These are phyloP conservation scores for Metschnikowia noctiluminum DNA, from an alignment of 805 yeast genomes.

Conservation along the genomic window DNA sequence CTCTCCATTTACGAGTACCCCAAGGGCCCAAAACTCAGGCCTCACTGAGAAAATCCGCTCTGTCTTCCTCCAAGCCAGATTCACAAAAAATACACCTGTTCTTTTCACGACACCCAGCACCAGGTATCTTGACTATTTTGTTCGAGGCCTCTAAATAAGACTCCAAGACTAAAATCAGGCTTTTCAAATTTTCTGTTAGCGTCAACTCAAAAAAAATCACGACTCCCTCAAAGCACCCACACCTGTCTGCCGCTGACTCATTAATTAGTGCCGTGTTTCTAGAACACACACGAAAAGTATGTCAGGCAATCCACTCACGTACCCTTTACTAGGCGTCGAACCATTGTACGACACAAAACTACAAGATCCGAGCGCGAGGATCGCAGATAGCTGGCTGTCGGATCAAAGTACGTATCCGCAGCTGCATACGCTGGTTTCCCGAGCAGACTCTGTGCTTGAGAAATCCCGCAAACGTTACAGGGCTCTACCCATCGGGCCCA, in stretches of 20 bases:
- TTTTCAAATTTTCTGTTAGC: background rate
- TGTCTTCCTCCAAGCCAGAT: background rate
- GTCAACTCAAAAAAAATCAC: background rate
- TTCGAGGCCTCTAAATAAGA: too few relatives aligned
- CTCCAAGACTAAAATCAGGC: background rate
- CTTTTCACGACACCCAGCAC: background rate
- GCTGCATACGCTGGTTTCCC: constrained; percentile 13
- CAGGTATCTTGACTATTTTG: too few relatives aligned
- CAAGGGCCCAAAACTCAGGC: background rate
- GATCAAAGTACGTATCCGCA: constrained; percentile 22
- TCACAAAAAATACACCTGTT: background rate
- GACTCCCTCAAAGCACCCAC: background rate
- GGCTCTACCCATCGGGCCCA: constrained; percentile 18
- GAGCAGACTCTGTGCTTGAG: constrained; percentile 12
- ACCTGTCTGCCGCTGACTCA: background rate
- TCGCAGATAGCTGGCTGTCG: constrained; percentile 32
- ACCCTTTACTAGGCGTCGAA: constrained; percentile 29
- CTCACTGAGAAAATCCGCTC: background rate
- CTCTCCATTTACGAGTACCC: background rate
- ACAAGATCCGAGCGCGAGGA: constrained; percentile 28
- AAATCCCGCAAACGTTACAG: constrained; percentile 21
- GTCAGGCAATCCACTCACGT: constrained; percentile 28
- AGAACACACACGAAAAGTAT: background rate
- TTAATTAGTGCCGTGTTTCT: background rate
- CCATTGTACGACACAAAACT: constrained; percentile 33